These are phyloP conservation scores for Nannochloropsis gaditana DNA, from an alignment of 108 stramenopile genomes.

Conservation along the genomic window DNA sequence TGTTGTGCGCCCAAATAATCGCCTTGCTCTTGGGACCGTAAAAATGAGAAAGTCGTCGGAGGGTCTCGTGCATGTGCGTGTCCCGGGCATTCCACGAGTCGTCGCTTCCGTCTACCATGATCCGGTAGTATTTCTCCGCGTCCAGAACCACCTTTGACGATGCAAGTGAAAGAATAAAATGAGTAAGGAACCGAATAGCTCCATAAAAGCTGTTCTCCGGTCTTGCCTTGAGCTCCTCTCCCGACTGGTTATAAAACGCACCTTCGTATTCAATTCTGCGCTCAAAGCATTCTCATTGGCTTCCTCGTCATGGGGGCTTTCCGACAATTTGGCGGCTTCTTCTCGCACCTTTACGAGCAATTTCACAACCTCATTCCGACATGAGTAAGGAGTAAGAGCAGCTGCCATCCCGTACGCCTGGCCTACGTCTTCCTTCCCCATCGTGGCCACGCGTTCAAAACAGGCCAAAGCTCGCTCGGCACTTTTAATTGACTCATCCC, in stretches of 20 bases:
- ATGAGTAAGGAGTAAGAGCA: not conserved
- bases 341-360: not conserved
- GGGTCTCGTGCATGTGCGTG: conserved; percentile 5
- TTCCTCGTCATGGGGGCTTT: not conserved
- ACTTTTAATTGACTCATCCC: not conserved
- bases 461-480: not conserved
- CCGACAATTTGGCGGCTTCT: conserved; percentile 1
- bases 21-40: not conserved
- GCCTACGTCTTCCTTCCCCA: conserved; percentile 8
- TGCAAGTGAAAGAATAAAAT: too few species aligned
- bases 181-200: too few species aligned
- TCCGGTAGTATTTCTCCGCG: not conserved
- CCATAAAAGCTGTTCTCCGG: too few species aligned
- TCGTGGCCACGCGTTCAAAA: not conserved
- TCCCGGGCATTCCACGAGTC: conserved; percentile 17
- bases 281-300: not conserved
- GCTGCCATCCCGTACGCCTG: conserved; percentile 1
- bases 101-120: not conserved
- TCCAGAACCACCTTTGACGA: not conserved
- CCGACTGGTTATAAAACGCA: not conserved
- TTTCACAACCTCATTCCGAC: not conserved
- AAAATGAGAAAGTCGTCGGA: not conserved
- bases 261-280: not conserved
- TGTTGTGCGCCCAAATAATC: conserved; percentile 14
- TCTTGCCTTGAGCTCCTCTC: too few species aligned